Evolutionary conservation across 768 basidiomycete genomes (phyloP), one percentile per base, ranked within the genome.

Genomic region (Pseudohyphozyma bogoriensis): DNA sequence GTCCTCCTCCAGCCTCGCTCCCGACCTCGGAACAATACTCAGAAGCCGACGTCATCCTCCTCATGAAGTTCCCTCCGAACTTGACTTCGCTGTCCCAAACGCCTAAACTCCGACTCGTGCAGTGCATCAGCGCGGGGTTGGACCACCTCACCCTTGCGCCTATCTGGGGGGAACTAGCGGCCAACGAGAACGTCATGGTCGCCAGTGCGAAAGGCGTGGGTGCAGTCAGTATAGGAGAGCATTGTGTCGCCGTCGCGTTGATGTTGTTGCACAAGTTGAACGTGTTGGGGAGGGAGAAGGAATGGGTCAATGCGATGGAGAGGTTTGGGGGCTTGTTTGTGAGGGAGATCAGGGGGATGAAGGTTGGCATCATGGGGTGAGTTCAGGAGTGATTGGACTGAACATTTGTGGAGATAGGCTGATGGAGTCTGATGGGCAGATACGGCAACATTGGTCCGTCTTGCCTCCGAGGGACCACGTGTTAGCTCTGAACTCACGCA

Each of bases 361-460:
- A 39, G 10, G 53, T 54, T 2, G 53, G 53, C 2, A 33, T 54
- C 39, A 31, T 54, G 28, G 53, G 49, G 53, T 46, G 28, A 6
- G 45, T 15, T 24, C 24, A n/a, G 7, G 7, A 12, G 10, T n/a
- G 15, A 12, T 24, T 24, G 24, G 8, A 4, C n/a, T 9, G 7
- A 15, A 42, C 10, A 1, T n/a, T 4, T 13, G 8, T 37, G 10
- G 11, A 46, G 24, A 13, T 13, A 13, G 5, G 45, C 45, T 46
- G 7, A 46, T 26, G 22, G n/a, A 15, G 15, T 42, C 22, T 12
- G 22, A 26, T 4, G 10, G 8, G 8, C 26, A 46, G 45, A 26
- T 57, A 57, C 37, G 56, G 56, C 4, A 33, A 47, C 22, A 57
- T 57, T 24, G 45, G 46, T 3, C 47, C 44, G 55, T 26, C 9